Percentiles rank a stretch among this genome's conserved stretches.
These are phyloP conservation scores for Ustulina deusta DNA, from an alignment of 2,329 filamentous ascomycete species.

Conservation along the genomic window DNA sequence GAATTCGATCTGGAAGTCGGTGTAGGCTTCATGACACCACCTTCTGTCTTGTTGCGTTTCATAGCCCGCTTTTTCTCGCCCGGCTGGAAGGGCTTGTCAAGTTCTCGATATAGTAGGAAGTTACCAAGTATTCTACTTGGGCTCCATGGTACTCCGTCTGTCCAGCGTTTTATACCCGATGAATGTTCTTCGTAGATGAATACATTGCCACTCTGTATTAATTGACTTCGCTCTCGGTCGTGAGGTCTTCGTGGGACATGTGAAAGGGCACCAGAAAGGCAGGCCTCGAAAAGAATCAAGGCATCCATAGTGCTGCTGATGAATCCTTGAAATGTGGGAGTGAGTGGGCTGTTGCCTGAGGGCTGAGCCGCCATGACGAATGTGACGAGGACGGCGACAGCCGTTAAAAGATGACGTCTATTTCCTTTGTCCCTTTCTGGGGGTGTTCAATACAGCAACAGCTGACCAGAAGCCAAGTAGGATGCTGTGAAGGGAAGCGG, in stretches of 20 bases:
- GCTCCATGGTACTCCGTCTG: slow-evolving; percentile 90
- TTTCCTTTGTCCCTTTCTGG: neutral
- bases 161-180: slow-evolving; percentile 94
- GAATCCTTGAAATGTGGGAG: slow-evolving; percentile 75
- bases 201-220: slow-evolving; percentile 86
- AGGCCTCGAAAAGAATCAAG: slow-evolving; percentile 83
- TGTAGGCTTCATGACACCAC: slow-evolving; percentile 54
- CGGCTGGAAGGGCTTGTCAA: slow-evolving; percentile 80
- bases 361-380: slow-evolving; percentile 48
- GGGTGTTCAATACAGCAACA: neutral
- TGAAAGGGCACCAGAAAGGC: slow-evolving; percentile 74
- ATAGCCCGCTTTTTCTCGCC: slow-evolving; percentile 88
- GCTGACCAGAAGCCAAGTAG: neutral
- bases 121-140: slow-evolving; percentile 88
- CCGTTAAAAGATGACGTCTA: neutral
- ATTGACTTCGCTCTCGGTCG: slow-evolving; percentile 80
- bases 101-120: slow-evolving; percentile 86
- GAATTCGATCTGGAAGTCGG: slow-evolving; percentile 45
- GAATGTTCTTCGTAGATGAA: slow-evolving; percentile 94
- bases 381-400: neutral
- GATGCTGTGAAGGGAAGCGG: neutral
- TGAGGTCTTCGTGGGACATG: slow-evolving; percentile 88
- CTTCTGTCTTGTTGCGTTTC: slow-evolving; percentile 71
- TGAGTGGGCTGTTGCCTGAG: slow-evolving; percentile 56
- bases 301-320: slow-evolving; percentile 80